Percentiles rank a stretch among this genome's conserved stretches.
phyloP scores from a whole-genome alignment of 305 asterid species.

The Lippia alba region DNA sequence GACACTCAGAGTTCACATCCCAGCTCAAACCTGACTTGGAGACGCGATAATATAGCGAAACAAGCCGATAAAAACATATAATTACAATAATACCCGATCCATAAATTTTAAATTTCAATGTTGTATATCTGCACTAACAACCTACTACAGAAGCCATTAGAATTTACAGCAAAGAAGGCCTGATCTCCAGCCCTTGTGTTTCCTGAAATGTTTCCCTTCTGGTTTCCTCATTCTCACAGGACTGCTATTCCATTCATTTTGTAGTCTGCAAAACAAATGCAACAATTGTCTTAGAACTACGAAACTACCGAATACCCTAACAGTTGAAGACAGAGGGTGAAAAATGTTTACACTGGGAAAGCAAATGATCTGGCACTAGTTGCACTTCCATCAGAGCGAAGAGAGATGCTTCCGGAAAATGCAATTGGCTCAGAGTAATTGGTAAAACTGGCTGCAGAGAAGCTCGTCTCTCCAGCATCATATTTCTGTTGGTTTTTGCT shows the following conservation, averaged over 20 bases:
- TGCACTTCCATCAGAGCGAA: slow-evolving; percentile 84
- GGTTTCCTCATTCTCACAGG: slow-evolving; percentile 76
- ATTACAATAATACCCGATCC: slow-evolving; percentile 30
- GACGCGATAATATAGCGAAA: slow-evolving; percentile 30
- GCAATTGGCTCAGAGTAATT: slow-evolving; percentile 63
- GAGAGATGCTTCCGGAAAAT: slow-evolving; percentile 67
- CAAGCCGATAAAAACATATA: slow-evolving; percentile 36
- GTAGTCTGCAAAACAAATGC: slow-evolving; percentile 52
- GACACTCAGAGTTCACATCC: slow-evolving; percentile 6
- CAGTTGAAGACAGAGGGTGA: not conserved
- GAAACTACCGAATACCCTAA: not conserved
- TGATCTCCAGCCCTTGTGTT: slow-evolving; percentile 70
- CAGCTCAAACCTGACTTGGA: slow-evolving; percentile 27
- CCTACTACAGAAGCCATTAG: slow-evolving; percentile 44
- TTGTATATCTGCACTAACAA: slow-evolving; percentile 45
- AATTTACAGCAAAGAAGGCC: slow-evolving; percentile 83
- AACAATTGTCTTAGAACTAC: not conserved
- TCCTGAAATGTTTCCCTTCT: slow-evolving; percentile 54
- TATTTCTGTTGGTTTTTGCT: slow-evolving; percentile 28
- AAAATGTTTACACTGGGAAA: slow-evolving; percentile 69
- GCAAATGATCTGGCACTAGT: slow-evolving; percentile 85
- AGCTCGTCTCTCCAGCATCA: slow-evolving; percentile 70
- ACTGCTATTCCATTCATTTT: slow-evolving; percentile 79
- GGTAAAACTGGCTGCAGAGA: slow-evolving; percentile 47
- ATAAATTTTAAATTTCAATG: not conserved